Conservation (phyloP, 2,329 filamentous ascomycete species). For the Aspergillus sp. region DNA sequence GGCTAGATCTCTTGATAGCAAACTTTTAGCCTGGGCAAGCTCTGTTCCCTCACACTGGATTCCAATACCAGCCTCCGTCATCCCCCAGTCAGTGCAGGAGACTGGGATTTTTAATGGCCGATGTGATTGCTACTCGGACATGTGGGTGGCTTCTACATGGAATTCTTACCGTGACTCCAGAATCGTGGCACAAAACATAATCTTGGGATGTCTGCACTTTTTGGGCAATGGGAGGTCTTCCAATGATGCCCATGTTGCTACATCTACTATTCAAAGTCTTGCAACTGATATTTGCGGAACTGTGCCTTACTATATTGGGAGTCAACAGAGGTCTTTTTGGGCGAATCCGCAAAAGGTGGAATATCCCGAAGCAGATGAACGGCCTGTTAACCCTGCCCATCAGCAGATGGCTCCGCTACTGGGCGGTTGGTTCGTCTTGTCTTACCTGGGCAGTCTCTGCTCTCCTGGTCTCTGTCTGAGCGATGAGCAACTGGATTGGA, state of each 20-base stretch:
- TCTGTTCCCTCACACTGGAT: constrained; percentile 19
- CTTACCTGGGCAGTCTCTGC: constrained; percentile 15
- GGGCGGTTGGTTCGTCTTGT: constrained; percentile 20
- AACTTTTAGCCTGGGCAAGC: constrained; percentile 18
- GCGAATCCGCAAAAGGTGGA: constrained; percentile 15
- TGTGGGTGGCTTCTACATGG: constrained; percentile 26
- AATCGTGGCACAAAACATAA: constrained; percentile 22
- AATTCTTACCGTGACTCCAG: constrained; percentile 25
- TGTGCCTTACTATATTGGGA: constrained; percentile 23
- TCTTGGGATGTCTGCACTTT: constrained; percentile 19
- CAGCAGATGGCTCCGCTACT: constrained; percentile 19
- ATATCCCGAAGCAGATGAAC: constrained; percentile 18
- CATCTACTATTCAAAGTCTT: constrained; percentile 9
- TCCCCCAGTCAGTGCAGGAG: constrained; percentile 20
- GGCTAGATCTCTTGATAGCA: constrained; percentile 16
- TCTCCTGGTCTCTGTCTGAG: constrained; percentile 12
- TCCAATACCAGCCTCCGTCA: constrained; percentile 14
- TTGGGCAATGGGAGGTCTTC: constrained; percentile 3
- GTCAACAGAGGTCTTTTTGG: constrained; percentile 16
- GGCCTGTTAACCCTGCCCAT: constrained; percentile 12
- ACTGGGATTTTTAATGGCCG: constrained; percentile 19
- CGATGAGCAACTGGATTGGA: constrained; percentile 16
- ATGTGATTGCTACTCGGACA: constrained; percentile 26
- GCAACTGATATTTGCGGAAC: constrained; percentile 23
- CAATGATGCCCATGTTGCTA: neutral